A percentile compares a stretch with the other conserved stretches of the same genome.
These are phyloP conservation scores for Exserohilum rostratum DNA, from an alignment of 2,329 filamentous ascomycete species.

Conservation along the genomic window DNA sequence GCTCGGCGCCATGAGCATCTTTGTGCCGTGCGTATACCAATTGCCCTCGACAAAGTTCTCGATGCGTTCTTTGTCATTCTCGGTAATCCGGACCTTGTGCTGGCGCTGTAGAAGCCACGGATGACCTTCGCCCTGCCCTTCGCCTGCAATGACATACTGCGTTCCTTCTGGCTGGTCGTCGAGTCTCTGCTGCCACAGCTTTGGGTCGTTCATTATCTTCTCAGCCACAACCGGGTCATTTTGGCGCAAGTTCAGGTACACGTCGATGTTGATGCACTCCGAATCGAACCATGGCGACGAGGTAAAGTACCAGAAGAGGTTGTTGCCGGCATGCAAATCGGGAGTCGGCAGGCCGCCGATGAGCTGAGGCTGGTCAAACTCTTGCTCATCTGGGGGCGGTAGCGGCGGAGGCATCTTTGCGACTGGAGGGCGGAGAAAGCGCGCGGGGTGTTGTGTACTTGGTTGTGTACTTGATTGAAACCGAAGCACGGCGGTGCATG, in stretches of 20 bases:
- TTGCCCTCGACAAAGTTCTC: conserved; percentile 62
- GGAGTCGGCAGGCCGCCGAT: conserved; percentile 29
- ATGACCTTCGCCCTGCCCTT: conserved; percentile 59
- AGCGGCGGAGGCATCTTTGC: conserved; percentile 35
- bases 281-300: conserved; percentile 68
- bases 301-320: conserved; percentile 66
- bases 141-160: conserved; percentile 65
- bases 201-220: conserved; percentile 60
- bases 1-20: conserved; percentile 67
- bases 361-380: conserved; percentile 33
- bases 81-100: conserved; percentile 25
- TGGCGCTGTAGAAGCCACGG: conserved; percentile 69
- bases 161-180: conserved; percentile 59
- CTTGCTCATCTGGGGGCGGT: conserved; percentile 42
- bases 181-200: conserved; percentile 62
- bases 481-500: background rate
- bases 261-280: conserved; percentile 63
- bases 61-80: conserved; percentile 50
- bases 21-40: conserved; percentile 66
- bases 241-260: conserved; percentile 59
- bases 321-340: conserved; percentile 33
- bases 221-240: conserved; percentile 50
- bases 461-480: conserved; percentile 1
- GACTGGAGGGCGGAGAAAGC: conserved; percentile 7
- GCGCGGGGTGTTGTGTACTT: background rate